Conservation (phyloP, 768 basidiomycete species). For the Leccinum sublutescens region DNA sequence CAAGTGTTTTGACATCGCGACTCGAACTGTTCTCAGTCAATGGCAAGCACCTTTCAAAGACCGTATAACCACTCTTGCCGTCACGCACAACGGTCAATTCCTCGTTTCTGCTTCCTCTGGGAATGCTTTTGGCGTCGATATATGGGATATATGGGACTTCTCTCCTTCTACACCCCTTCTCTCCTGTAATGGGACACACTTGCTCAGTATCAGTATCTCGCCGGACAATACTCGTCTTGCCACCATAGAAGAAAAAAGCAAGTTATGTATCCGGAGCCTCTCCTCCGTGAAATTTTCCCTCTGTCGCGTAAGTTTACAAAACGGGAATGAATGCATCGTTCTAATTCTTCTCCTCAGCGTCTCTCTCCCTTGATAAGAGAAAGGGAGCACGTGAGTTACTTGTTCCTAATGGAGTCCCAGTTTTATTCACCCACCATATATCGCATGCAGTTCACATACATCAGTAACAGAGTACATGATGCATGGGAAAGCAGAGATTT, state of each 20-base stretch:
- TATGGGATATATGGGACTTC: constrained; percentile 13
- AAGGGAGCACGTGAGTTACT: constrained; percentile 7
- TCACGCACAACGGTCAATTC: constrained; percentile 2
- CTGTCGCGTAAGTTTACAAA: constrained; percentile 2
- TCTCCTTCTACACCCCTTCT: background rate
- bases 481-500: constrained; percentile 11
- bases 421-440: background rate
- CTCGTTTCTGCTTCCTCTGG: constrained; percentile 14
- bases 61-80: constrained; percentile 6
- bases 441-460: constrained; percentile 11
- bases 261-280: constrained; percentile 2
- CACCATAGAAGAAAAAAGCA: background rate
- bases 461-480: constrained; percentile 1
- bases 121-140: constrained; percentile 1
- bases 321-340: background rate
- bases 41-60: background rate
- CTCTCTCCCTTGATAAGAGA: background rate
- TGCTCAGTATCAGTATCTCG: constrained; percentile 1
- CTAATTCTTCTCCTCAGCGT: constrained; percentile 5
- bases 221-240: constrained; percentile 3
- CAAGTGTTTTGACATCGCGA: constrained; percentile 10
- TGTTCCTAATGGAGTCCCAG: background rate
- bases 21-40: background rate
- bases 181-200: background rate
- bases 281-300: background rate